Percentiles rank a stretch among this genome's conserved stretches.
Evolutionary conservation across 345 rosid species (phyloP).

Genomic region (Citrus cavaleriei): DNA sequence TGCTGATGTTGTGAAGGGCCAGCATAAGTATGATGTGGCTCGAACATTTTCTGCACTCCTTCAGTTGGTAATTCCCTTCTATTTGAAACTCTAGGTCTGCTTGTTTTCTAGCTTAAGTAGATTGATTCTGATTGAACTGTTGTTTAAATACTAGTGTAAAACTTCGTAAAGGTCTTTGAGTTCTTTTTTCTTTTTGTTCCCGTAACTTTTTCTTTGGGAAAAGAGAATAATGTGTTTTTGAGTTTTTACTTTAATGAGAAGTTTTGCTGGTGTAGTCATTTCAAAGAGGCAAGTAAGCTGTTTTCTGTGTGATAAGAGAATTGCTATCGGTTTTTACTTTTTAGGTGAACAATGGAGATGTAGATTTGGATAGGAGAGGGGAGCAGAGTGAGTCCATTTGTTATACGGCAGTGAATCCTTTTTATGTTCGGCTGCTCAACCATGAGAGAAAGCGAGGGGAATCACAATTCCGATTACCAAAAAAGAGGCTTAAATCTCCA

Average conservation of each 20-base stretch:
- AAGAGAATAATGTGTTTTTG: neutral
- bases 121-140: neutral
- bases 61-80: conserved; percentile 63
- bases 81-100: neutral
- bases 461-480: conserved; percentile 27
- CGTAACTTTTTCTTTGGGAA: too few relatives aligned
- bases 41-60: conserved; percentile 95
- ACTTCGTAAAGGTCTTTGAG: neutral
- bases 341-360: conserved; percentile 93
- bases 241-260: neutral
- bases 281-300: neutral
- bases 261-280: neutral
- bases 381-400: conserved; percentile 41
- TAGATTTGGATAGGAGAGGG: conserved; percentile 57
- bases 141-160: neutral
- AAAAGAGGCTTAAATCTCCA: conserved; percentile 66
- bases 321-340: conserved; percentile 1
- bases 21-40: conserved; percentile 82
- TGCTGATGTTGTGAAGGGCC: conserved; percentile 63
- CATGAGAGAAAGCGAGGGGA: conserved; percentile 23
- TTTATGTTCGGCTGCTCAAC: conserved; percentile 51
- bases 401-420: conserved; percentile 70
- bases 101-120: neutral
- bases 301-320: neutral
- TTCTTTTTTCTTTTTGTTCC: neutral